phyloP scores from a whole-genome alignment of 768 basidiomycete genomes.

The Termitomyces sp. region DNA sequence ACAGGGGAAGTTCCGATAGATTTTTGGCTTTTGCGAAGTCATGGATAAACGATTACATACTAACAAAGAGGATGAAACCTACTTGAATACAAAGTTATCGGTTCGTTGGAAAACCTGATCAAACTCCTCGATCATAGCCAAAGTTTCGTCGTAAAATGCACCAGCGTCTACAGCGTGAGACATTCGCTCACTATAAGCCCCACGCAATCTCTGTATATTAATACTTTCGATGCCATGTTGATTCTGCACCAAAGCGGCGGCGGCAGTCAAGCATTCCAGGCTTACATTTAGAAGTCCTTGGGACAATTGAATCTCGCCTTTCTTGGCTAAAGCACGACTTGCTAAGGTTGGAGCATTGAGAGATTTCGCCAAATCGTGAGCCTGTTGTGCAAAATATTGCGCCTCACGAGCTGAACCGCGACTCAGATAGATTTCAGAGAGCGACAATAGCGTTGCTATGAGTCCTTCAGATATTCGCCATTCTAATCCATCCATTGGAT shows the following conservation, averaged over 20 bases:
- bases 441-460: constrained; percentile 55
- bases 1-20: constrained; percentile 33
- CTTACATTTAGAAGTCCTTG: constrained; percentile 57
- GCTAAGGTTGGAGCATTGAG: constrained; percentile 61
- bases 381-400: constrained; percentile 78
- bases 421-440: constrained; percentile 57
- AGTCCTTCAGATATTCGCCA: constrained; percentile 77
- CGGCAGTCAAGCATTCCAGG: constrained; percentile 44
- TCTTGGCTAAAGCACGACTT: constrained; percentile 59
- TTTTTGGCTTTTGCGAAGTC: constrained; percentile 31
- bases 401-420: constrained; percentile 84
- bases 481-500: constrained; percentile 51
- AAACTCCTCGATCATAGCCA: constrained; percentile 55
- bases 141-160: constrained; percentile 49
- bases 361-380: constrained; percentile 63
- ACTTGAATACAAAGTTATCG: constrained; percentile 44
- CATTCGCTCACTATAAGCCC: constrained; percentile 42
- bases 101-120: constrained; percentile 47
- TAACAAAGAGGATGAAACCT: constrained; percentile 11
- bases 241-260: constrained; percentile 38
- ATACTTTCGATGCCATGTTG: constrained; percentile 52
- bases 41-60: neutral
- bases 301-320: constrained; percentile 66
- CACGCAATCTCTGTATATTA: constrained; percentile 50
- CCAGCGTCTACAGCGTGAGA: constrained; percentile 40